Base-by-base conservation (phyloP, 1,284 basidiomycete species). In the Rhodotorula sp. region DNA sequence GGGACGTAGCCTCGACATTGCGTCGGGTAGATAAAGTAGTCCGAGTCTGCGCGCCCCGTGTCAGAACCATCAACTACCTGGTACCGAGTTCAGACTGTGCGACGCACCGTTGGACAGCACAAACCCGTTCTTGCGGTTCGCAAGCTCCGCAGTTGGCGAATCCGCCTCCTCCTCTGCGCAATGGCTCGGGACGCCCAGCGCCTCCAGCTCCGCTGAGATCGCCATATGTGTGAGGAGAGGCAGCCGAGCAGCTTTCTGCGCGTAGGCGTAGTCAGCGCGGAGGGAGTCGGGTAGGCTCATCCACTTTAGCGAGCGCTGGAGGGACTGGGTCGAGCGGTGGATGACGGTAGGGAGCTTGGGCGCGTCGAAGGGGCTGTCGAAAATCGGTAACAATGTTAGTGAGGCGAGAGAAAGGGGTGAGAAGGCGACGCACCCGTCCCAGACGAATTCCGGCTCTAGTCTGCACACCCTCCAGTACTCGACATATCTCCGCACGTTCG, bases 141-240 rank as follows among this genome's bases (percentile, higher is more conserved):
- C 93, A 22, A 94, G 82, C 68, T 89, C 88, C 4, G 94, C 91
- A 46, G 90, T 89, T 69, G 87, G 89, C 5, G 89, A 89, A 80
- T 96, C 93, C 6, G 88, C 92, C 80, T 96, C 93, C 76, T 88
- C 89, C 70, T 91, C 87, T 0, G 92, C 90, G 64, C 89, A 88
- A 78, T 89, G 85, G 5, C 89, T 74, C 50, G 86, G 81, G 40
- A 81, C 76, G 4, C 78, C 80, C 5, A 70, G 70, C 67, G 28
- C 68, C 62, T 53, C 62, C 46, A 65, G 68, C 15, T 64, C 67
- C 13, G 64, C 47, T 8, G 69, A 47, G 18, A 64, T 59, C 9
- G 69, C 60, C 47, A 64, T 59, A 28, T 69, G 71, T 5, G 66
- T 64, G 22, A 75, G 37, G 2, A 63, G 59, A 8, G 73, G 73